Evolutionary conservation across 306 rosid genomes (phyloP).

Genomic region (Hylodesmum podocarpum): DNA sequence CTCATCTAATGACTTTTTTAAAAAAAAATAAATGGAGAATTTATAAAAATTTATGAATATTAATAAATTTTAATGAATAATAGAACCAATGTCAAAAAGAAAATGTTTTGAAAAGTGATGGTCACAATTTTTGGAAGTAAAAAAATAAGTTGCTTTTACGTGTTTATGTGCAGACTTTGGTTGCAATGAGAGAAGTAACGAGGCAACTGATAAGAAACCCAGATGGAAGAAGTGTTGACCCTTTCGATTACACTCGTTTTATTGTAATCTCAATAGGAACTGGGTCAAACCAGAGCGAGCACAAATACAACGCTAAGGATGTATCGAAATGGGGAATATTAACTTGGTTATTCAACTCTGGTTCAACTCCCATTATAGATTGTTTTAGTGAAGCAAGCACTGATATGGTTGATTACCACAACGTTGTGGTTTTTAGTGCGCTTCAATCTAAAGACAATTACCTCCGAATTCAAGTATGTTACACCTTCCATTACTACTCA

Average conservation of each 20-base stretch:
- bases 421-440: constrained; percentile 36
- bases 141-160: no score
- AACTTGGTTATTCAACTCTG: constrained; percentile 37
- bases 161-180: constrained; percentile 34
- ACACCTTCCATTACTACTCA: background rate
- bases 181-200: constrained; percentile 51
- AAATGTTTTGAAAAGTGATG: no score
- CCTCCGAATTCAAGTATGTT: constrained; percentile 47
- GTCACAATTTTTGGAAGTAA: no score
- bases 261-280: constrained; percentile 53
- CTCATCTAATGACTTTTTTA: no score
- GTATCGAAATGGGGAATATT: constrained; percentile 50
- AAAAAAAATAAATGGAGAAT: no score
- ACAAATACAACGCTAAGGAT: constrained; percentile 36
- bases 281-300: constrained; percentile 38
- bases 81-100: no score
- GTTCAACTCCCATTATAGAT: constrained; percentile 43
- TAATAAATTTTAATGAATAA: no score
- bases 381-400: constrained; percentile 37
- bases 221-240: background rate
- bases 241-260: constrained; percentile 37
- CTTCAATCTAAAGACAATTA: constrained; percentile 40
- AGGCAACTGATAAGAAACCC: constrained; percentile 33
- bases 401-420: constrained; percentile 53
- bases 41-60: no score